A percentile compares a stretch with the other conserved stretches of the same genome.
Conservation (phyloP, 1,139 yeast genomes). For the Lizanozyma gosingica region DNA sequence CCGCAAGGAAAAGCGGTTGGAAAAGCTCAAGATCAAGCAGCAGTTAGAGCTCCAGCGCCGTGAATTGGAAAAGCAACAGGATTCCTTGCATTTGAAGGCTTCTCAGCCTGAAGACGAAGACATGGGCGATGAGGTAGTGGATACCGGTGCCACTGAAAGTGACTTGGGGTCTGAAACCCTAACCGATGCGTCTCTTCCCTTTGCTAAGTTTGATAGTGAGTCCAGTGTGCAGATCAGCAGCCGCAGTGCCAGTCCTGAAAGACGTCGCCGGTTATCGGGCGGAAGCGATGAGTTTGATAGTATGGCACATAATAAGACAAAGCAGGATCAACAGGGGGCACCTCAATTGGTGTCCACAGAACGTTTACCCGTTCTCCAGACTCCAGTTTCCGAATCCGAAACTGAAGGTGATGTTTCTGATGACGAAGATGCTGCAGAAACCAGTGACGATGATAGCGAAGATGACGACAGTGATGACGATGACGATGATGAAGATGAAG, state of each 20-base stretch:
- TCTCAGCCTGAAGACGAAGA: constrained; percentile 5
- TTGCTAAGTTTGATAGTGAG: not conserved
- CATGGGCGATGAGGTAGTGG: constrained; percentile 10
- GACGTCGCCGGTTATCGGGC: not conserved
- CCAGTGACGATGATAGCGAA: constrained; percentile 16
- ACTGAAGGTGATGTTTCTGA: constrained; percentile 4
- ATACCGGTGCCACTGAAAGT: constrained; percentile 7
- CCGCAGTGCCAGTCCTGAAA: not conserved
- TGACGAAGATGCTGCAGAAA: constrained; percentile 7
- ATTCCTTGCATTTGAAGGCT: constrained; percentile 1
- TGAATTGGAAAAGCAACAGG: constrained; percentile 1
- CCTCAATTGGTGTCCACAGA: not conserved
- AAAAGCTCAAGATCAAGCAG: constrained; percentile 11
- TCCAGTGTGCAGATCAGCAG: not conserved
- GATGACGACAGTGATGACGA: constrained; percentile 14
- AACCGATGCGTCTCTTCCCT: not conserved
- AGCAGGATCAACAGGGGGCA: too few species aligned
- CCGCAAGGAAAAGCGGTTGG: constrained; percentile 25
- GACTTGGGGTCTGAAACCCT: not conserved
- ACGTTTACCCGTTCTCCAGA: not conserved
- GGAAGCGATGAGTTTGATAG: not conserved
- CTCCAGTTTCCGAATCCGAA: constrained; percentile 1
- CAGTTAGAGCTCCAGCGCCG: constrained; percentile 7
- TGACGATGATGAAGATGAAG: constrained; percentile 13
- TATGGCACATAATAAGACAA: too few species aligned